Evolutionary conservation across 257 asterid genomes (phyloP).

Genomic region (Gentiana straminea): DNA sequence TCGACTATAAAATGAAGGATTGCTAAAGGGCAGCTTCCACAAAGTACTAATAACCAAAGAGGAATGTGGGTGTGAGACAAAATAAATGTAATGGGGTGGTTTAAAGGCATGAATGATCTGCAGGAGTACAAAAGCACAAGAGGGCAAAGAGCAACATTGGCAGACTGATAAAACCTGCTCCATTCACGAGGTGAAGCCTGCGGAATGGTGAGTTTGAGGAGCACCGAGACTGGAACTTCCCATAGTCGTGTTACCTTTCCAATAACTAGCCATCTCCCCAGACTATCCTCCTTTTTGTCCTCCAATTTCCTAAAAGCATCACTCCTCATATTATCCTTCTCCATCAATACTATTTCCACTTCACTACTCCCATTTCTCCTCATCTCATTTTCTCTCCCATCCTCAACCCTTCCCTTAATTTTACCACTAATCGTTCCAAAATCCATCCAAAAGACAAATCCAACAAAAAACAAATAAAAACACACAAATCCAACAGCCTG

Average conservation of each 20-base stretch:
- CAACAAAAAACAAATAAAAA: slow-evolving; percentile 82
- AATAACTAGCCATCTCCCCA: slow-evolving; percentile 28
- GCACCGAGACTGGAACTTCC: slow-evolving; percentile 70
- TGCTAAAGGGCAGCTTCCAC: slow-evolving; percentile 57
- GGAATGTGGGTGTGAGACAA: slow-evolving; percentile 55
- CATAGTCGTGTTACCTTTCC: slow-evolving; percentile 60
- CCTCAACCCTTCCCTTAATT: slow-evolving; percentile 16
- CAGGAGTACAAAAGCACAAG: slow-evolving; percentile 69
- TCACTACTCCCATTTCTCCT: slow-evolving; percentile 20
- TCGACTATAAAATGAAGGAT: slow-evolving; percentile 59
- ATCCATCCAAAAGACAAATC: slow-evolving; percentile 91
- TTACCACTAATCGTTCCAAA: slow-evolving; percentile 36
- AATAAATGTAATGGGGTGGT: slow-evolving; percentile 70
- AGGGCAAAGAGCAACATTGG: slow-evolving; percentile 75
- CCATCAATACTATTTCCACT: slow-evolving; percentile 17
- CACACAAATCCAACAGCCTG: slow-evolving; percentile 94
- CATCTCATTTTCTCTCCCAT: slow-evolving; percentile 24
- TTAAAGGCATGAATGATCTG: slow-evolving; percentile 67
- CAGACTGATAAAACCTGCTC: slow-evolving; percentile 82
- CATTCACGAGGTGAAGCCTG: slow-evolving; percentile 62
- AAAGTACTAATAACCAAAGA: slow-evolving; percentile 67
- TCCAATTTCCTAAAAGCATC: slow-evolving; percentile 21
- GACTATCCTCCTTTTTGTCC: slow-evolving; percentile 15
- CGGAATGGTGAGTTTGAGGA: slow-evolving; percentile 82
- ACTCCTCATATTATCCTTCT: slow-evolving; percentile 48